phyloP scores from a whole-genome alignment of 164 flowering plant genomes.

The Cinnamomum micranthum region DNA sequence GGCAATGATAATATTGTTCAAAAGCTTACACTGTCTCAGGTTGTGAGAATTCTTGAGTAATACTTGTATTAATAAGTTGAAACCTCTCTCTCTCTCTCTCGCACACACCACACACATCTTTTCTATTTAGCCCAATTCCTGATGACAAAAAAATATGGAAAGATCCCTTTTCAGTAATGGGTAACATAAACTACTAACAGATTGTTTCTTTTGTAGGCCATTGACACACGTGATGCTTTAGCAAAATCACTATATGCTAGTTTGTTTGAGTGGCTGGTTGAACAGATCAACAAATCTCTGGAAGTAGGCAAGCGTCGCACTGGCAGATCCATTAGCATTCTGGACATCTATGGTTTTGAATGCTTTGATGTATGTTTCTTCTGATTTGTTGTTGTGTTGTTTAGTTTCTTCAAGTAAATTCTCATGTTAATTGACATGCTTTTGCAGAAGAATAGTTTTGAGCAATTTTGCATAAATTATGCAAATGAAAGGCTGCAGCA shows the following conservation, averaged over 20 bases:
- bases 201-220: constrained; percentile 46
- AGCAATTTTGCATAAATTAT: constrained; percentile 99
- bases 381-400: background rate
- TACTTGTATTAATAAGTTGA: background rate
- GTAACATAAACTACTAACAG: background rate
- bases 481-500: constrained; percentile 99
- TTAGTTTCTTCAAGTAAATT: background rate
- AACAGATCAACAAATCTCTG: constrained; percentile 89
- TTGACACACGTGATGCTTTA: constrained; percentile 90
- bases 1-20: constrained; percentile 86
- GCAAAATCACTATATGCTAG: constrained; percentile 96
- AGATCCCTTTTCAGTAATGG: background rate
- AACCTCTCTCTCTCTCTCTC: too few species aligned
- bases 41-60: constrained; percentile 15
- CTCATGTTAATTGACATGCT: background rate
- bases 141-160: too few species aligned
- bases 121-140: too few species aligned
- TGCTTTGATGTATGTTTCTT: constrained; percentile 72
- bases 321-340: constrained; percentile 95
- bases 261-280: constrained; percentile 96
- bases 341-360: constrained; percentile 98
- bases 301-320: constrained; percentile 91
- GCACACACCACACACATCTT: too few species aligned
- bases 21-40: constrained; percentile 90
- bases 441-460: constrained; percentile 88